Base-by-base conservation (phyloP, 2,329 filamentous ascomycete genomes). In the Fusarium gaditjirri region DNA sequence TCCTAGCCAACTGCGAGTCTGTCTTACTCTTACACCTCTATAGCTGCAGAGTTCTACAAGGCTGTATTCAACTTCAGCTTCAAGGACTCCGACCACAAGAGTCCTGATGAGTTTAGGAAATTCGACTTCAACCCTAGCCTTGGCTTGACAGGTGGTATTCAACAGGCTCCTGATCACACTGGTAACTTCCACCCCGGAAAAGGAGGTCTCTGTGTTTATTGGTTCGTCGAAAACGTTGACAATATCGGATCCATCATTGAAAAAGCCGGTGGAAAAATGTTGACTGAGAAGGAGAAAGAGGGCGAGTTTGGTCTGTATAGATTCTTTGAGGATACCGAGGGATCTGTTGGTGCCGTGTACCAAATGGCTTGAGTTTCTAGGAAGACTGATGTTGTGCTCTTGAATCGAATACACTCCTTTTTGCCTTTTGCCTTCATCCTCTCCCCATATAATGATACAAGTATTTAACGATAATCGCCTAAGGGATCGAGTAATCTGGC, bases 251-350 rank as follows among this genome's bases (percentile, higher is more conserved):
- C 74, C 8, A 27, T 69, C 25, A 78, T 80, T 41, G 74, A 79
- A 39, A 65, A 71, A 10, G 76, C 76, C 3, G 79, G 79, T 0
- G 79, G 79, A 1, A 79, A 77, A 55, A 75, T 80, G 69, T 31
- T 80, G 46, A 78, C 67, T 10, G 72, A 70, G 10, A 71, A 75
- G 44, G 68, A 72, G 27, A 77, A 77, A 47, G 78, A 80, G 49
- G 73, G 79, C 4, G 69, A 76, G 12, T 47, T 42, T 56, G 79
- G 78, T 3, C 29, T 78, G 35, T 78, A 75, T 27, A 73, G 79
- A 5, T 79, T 75, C 59, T 80, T 80, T 59, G 70, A 78, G 47
- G 79, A 80, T 44, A 78, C 77, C 4, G 79, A 80, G 60, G 79
- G 79, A 14, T 79, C 74, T 36, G 63, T 79, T 49, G 78, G 79